phyloP scores from a whole-genome alignment of 1,284 basidiomycete genomes.

The Cryptococcus neoformans region DNA sequence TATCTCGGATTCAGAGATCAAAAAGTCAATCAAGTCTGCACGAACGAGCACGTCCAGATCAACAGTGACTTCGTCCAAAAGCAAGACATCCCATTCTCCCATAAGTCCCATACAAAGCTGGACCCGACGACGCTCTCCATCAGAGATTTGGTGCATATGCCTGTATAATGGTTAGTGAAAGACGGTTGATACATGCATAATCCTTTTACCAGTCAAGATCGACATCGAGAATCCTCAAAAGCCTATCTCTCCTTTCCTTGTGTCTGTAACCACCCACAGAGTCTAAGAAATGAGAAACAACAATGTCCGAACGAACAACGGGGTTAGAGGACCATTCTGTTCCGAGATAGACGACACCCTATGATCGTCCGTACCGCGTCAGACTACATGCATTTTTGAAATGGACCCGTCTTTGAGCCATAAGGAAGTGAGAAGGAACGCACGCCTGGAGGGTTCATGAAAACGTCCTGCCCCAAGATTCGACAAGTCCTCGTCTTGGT shows the following conservation, averaged over 20 bases:
- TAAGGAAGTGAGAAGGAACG: conserved; percentile 11
- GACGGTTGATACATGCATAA: background rate
- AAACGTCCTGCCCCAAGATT: conserved; percentile 80
- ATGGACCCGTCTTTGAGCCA: background rate
- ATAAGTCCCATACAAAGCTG: conserved; percentile 98
- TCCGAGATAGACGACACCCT: conserved; percentile 84
- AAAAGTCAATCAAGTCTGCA: conserved; percentile 79
- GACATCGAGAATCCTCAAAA: conserved; percentile 90
- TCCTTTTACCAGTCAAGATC: conserved; percentile 69
- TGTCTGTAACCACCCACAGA: conserved; percentile 94
- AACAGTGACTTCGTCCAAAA: conserved; percentile 97
- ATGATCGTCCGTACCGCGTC: background rate
- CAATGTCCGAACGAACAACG: conserved; percentile 87
- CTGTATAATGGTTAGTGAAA: conserved; percentile 12
- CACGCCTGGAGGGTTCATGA: conserved; percentile 56
- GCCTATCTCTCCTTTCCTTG: conserved; percentile 77
- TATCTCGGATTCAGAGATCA: conserved; percentile 74
- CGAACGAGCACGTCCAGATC: conserved; percentile 98
- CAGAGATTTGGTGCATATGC: conserved; percentile 69
- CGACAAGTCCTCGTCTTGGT: conserved; percentile 64
- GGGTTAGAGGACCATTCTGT: conserved; percentile 96
- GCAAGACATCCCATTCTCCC: conserved; percentile 88
- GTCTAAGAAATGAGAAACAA: conserved; percentile 85
- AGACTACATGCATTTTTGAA: background rate
- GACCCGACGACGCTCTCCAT: conserved; percentile 90